Evolutionary conservation across 164 flowering plant species (phyloP), one percentile per base, ranked within the genome.

Genomic region (Houttuynia cordata): DNA sequence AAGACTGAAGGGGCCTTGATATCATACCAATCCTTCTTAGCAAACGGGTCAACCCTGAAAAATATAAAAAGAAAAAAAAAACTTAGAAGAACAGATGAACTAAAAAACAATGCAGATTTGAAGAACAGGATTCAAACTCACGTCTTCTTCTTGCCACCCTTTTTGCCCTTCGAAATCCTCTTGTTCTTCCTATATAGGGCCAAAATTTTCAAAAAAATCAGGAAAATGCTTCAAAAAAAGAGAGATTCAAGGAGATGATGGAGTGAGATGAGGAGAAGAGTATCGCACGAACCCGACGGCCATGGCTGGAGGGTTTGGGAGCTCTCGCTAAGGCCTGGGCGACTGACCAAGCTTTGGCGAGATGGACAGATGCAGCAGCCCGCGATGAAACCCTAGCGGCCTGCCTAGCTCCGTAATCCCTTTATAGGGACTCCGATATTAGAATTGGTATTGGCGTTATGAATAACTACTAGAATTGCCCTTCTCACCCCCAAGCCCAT

Each of bases 101-200:
- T 3, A 17, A 3, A 10, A 37, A 21, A 30, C 20, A 45, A 49
- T 17, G 5, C 0, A 49, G 3, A 60, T 60, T n/a, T 41, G 37
- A 6, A 30, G 37, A 30, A 30, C n/a, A 22, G 19, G 9, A 6
- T 19, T 50, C 24, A 10, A 22, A 39, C 96, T 79, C 58, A 87
- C 92, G 85, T 83, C 75, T 87, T 91, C 93, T 91, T 91, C 87
- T 91, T 91, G 57, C 93, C 88, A 68, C 96, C 93, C 74, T 91
- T 87, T 82, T 87, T 87, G 6, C 96, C 96, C 83, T 90, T 90
- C 54, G 97, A 90, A 64, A 90, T 90, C 77, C 97, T 73, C 93
- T 91, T 91, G 85, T 91, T 91, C 84, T 91, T 91, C 37, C 97
- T 85, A 81, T 47, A 55, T 45, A 56, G 1, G 41, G 0, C 8